Conservation (phyloP, 495 filamentous ascomycete genomes). For the Neurospora sp. region DNA sequence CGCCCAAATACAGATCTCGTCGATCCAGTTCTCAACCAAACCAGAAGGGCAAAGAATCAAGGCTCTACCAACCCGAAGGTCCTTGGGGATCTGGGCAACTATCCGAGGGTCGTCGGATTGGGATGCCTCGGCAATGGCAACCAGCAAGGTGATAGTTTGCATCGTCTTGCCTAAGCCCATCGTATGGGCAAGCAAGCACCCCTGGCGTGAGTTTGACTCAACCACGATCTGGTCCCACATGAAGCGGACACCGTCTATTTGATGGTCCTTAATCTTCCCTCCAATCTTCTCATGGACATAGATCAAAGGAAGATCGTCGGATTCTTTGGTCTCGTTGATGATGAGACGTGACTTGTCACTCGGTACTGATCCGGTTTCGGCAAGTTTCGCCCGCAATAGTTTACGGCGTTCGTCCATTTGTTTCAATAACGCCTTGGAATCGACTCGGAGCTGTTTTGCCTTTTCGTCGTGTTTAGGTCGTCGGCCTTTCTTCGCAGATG, state of each 20-base stretch:
- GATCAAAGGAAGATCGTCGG: constrained; percentile 40
- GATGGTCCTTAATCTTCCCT: constrained; percentile 42
- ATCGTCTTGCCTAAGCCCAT: constrained; percentile 95
- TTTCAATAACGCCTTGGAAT: constrained; percentile 31
- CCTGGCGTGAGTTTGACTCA: constrained; percentile 44
- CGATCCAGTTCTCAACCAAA: constrained; percentile 71
- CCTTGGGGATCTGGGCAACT: constrained; percentile 53
- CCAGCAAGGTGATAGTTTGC: constrained; percentile 73
- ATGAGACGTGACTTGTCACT: constrained; percentile 44
- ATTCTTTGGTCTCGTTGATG: constrained; percentile 58
- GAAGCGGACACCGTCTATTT: constrained; percentile 67
- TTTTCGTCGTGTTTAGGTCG: constrained; percentile 35
- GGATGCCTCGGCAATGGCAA: constrained; percentile 59
- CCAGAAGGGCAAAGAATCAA: constrained; percentile 68
- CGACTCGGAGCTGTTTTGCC: constrained; percentile 37
- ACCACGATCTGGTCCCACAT: constrained; percentile 76
- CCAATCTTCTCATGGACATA: constrained; percentile 41
- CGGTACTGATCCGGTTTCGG: constrained; percentile 26
- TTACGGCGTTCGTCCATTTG: constrained; percentile 41
- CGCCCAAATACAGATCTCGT: constrained; percentile 66
- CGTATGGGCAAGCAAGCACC: constrained; percentile 80
- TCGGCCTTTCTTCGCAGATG: constrained; percentile 35
- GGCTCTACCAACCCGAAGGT: constrained; percentile 51
- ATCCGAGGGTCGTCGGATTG: constrained; percentile 46
- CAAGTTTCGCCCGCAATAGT: constrained; percentile 34